Conservation (phyloP, 768 basidiomycete species). For the Panus rudis region DNA sequence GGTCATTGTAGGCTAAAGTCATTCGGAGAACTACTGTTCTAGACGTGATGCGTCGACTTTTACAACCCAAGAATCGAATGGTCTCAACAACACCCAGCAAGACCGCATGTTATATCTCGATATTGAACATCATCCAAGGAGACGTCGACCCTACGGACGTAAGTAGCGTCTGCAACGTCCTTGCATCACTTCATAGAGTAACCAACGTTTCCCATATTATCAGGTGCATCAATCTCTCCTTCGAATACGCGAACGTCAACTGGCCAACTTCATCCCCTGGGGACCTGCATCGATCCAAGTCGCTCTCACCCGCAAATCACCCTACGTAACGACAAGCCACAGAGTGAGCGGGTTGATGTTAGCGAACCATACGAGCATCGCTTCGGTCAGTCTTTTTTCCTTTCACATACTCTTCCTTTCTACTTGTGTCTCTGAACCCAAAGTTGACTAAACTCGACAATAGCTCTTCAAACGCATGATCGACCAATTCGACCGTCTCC, state of each 20-base stretch:
- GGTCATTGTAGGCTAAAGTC: conserved; percentile 69
- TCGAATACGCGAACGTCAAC: conserved; percentile 91
- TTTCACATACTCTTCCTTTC: neutral
- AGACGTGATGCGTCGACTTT: conserved; percentile 95
- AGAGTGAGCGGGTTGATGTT: conserved; percentile 98
- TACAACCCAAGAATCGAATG: conserved; percentile 98
- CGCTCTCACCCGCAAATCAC: conserved; percentile 85
- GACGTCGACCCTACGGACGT: conserved; percentile 98
- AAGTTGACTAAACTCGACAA: neutral
- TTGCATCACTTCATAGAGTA: too few relatives aligned
- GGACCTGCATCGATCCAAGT: conserved; percentile 98
- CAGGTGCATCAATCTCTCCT: conserved; percentile 97
- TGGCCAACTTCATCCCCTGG: conserved; percentile 99
- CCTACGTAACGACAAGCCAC: conserved; percentile 82
- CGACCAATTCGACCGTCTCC: conserved; percentile 86
- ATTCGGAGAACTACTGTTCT: conserved; percentile 95
- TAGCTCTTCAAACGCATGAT: conserved; percentile 95
- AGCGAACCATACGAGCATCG: conserved; percentile 98
- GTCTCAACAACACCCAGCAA: conserved; percentile 91
- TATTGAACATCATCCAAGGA: conserved; percentile 96
- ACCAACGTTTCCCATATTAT: too few relatives aligned
- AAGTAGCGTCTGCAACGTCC: conserved; percentile 18
- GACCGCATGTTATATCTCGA: conserved; percentile 93
- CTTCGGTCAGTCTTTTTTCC: conserved; percentile 54
- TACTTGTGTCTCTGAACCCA: neutral